These are phyloP conservation scores for Aspergillus sclerotioniger DNA, from an alignment of 495 filamentous ascomycete genomes.

Conservation along the genomic window DNA sequence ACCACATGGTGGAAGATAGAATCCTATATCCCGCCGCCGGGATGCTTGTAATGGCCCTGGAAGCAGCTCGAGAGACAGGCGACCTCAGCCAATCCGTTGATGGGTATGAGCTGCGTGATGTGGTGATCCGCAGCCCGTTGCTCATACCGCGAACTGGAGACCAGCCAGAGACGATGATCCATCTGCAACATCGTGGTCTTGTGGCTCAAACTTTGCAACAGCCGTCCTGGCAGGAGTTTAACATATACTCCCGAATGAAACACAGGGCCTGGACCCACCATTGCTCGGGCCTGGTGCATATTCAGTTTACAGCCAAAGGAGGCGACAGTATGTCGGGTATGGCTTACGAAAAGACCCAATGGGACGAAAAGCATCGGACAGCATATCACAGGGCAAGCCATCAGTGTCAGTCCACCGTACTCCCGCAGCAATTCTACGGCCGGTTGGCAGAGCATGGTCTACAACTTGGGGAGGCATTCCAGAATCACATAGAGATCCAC, in stretches of 20 bases:
- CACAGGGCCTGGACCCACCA: background rate
- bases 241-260: background rate
- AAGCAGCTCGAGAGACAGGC: background rate
- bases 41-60: background rate
- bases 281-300: background rate
- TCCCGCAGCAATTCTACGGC: background rate
- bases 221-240: background rate
- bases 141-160: background rate
- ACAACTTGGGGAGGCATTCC: background rate
- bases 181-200: background rate
- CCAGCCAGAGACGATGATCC: conserved; percentile 15
- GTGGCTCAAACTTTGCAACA: background rate
- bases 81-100: background rate
- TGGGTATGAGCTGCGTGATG: background rate
- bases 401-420: background rate
- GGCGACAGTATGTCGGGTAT: background rate
- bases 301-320: background rate
- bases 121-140: background rate
- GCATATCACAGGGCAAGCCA: background rate
- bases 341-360: background rate
- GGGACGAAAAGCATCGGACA: background rate
- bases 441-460: background rate
- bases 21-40: background rate
- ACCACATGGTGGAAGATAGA: background rate
- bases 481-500: conserved; percentile 14